These are phyloP conservation scores for Urtica urens DNA, from an alignment of 306 rosid genomes.

Conservation along the genomic window DNA sequence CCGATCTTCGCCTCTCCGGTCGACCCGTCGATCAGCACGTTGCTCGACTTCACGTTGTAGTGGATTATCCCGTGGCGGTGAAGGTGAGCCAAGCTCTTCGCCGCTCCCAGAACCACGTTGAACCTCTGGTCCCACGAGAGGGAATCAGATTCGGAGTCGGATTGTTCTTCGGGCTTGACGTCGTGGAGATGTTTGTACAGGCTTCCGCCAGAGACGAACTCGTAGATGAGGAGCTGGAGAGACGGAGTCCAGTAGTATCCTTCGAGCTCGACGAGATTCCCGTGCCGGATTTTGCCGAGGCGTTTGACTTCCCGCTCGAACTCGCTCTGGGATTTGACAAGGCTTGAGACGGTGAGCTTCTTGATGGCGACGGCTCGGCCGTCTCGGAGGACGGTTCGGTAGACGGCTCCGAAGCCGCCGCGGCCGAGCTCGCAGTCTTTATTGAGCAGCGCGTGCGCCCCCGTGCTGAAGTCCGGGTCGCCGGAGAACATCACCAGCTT, in stretches of 20 bases:
- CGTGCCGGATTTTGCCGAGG: conserved; percentile 79
- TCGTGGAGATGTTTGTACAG: conserved; percentile 92
- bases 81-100: conserved; percentile 87
- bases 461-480: conserved; percentile 86
- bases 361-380: conserved; percentile 93
- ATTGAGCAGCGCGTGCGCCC: conserved; percentile 92
- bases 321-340: conserved; percentile 91
- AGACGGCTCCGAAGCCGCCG: conserved; percentile 95
- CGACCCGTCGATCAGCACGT: conserved; percentile 60
- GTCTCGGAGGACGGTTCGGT: conserved; percentile 72
- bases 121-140: conserved; percentile 92
- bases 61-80: conserved; percentile 75
- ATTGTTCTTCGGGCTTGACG: too few relatives aligned
- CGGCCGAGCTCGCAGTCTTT: conserved; percentile 99
- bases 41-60: conserved; percentile 90
- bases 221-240: conserved; percentile 83
- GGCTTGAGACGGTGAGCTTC: conserved; percentile 97
- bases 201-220: conserved; percentile 76
- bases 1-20: conserved; percentile 93
- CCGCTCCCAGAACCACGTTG: conserved; percentile 76
- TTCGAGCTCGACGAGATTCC: conserved; percentile 78
- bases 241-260: conserved; percentile 99
- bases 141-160: conserved; percentile 58
- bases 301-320: conserved; percentile 94
- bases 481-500: conserved; percentile 99